Percentiles rank a stretch among this genome's conserved stretches.
These are phyloP conservation scores for Neoboletus subvelutipes DNA, from an alignment of 768 basidiomycete genomes.

Conservation along the genomic window DNA sequence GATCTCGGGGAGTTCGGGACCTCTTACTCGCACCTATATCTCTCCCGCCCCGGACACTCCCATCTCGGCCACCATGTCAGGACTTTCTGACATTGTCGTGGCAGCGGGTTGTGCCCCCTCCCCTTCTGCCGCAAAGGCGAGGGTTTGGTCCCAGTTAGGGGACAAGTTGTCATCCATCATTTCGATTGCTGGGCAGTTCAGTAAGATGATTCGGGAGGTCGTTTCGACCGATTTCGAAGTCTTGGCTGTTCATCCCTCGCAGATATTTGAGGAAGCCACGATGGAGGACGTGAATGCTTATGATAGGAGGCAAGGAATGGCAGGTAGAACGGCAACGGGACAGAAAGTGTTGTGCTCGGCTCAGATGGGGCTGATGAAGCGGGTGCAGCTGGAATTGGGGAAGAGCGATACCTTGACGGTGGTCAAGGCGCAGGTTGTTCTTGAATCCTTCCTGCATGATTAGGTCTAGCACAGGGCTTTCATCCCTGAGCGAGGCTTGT, in stretches of 20 bases:
- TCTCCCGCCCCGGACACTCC: background rate
- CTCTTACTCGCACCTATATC: constrained; percentile 7
- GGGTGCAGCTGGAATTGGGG: background rate
- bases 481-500: background rate
- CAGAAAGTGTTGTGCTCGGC: constrained; percentile 14
- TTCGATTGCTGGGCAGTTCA: background rate
- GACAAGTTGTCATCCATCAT: constrained; percentile 6
- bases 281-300: constrained; percentile 8
- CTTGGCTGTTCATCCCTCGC: background rate
- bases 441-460: constrained; percentile 9
- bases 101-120: constrained; percentile 7
- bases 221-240: constrained; percentile 11
- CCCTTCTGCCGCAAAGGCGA: background rate
- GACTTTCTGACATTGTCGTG: constrained; percentile 8
- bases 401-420: background rate
- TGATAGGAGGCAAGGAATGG: background rate
- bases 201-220: constrained; percentile 9
- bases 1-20: constrained; percentile 6
- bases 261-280: constrained; percentile 4
- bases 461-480: background rate
- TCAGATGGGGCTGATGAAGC: constrained; percentile 15
- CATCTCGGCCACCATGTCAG: background rate
- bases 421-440: constrained; percentile 12
- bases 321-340: background rate
- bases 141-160: constrained; percentile 1